These are phyloP conservation scores for Elongisporangium undulatum DNA, from an alignment of 352 stramenopile species.

Conservation along the genomic window DNA sequence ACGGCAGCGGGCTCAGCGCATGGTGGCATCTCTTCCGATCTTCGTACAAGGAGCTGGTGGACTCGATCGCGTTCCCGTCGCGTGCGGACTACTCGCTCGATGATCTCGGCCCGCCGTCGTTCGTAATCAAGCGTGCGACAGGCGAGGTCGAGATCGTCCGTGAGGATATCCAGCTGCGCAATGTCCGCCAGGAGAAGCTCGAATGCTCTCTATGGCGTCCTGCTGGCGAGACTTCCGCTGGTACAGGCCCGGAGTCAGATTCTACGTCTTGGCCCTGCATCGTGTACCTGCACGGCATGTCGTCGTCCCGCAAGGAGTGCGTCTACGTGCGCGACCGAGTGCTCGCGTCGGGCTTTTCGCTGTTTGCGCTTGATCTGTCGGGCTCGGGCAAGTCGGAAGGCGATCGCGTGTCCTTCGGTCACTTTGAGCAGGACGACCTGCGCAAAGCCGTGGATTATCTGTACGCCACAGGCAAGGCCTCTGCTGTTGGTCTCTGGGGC, in stretches of 20 bases:
- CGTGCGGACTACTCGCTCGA: conserved; percentile 50
- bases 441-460: conserved; percentile 54
- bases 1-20: conserved; percentile 41
- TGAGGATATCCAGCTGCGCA: conserved; percentile 58
- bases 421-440: conserved; percentile 68
- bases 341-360: conserved; percentile 53
- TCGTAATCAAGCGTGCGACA: conserved; percentile 9
- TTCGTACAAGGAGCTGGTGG: conserved; percentile 72
- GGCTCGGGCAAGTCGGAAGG: conserved; percentile 63
- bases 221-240: conserved; percentile 11
- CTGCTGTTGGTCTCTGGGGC: conserved; percentile 58
- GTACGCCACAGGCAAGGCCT: conserved; percentile 52
- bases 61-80: conserved; percentile 59
- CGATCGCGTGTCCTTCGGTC: conserved; percentile 61
- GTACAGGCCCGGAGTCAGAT: conserved; percentile 5
- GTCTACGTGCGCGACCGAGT: conserved; percentile 57
- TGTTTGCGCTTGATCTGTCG: conserved; percentile 72
- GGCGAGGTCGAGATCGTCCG: conserved; percentile 25
- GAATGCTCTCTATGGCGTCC: conserved; percentile 70
- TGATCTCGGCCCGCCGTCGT: conserved; percentile 38
- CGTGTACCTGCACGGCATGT: conserved; percentile 78
- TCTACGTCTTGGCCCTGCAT: conserved; percentile 38
- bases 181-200: conserved; percentile 42
- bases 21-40: conserved; percentile 73
- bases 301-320: conserved; percentile 70